Base-by-base conservation (phyloP, 345 rosid genomes). In the Lenwebbia sp. region DNA sequence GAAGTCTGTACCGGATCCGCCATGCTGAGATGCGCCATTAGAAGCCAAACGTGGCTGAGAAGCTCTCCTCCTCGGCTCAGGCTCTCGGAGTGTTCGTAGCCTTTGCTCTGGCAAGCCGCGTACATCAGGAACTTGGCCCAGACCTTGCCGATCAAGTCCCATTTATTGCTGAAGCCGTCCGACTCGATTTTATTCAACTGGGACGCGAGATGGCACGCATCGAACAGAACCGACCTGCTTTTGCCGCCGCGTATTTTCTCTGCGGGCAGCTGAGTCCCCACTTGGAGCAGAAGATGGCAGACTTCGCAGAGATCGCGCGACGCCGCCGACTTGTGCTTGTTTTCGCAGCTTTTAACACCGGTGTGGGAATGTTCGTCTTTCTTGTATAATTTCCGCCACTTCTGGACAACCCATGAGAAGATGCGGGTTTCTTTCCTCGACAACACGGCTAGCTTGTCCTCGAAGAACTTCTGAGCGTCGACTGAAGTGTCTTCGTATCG, bases 11-110 rank as follows among this genome's bases (percentile, higher is more conserved):
- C 88, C 51, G 91, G 94, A 19, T 94, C 93, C 2, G 92, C 91
- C 3, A 94, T 74, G 47, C 95, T 94, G n/a, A 92, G 87, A 88
- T 94, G 95, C 41, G 93, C 91, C 92, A 90, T 86, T 57, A 92
- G 86, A 33, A 93, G 89, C 93, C 96, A 93, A 0, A 92, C 93
- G 52, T 91, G 92, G 83, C 88, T 90, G 41, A 92, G 86, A 9
- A 94, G 90, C 83, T 94, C 94, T 33, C 95, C 93, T 0, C 95
- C 96, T 83, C 88, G 85, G 62, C 94, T 90, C 49, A 92, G 86
- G 37, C 92, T 91, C 83, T 90, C 86, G 2, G 92, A 92, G 55
- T 93, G 96, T 10, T 87, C 65, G 54, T 82, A 28, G 3, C 90
- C 91, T 84, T 83, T 85, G 26, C 91, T 62, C 11, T 86, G 88